phyloP scores from a whole-genome alignment of 2,329 filamentous ascomycete species.

The Shiraia sp. region DNA sequence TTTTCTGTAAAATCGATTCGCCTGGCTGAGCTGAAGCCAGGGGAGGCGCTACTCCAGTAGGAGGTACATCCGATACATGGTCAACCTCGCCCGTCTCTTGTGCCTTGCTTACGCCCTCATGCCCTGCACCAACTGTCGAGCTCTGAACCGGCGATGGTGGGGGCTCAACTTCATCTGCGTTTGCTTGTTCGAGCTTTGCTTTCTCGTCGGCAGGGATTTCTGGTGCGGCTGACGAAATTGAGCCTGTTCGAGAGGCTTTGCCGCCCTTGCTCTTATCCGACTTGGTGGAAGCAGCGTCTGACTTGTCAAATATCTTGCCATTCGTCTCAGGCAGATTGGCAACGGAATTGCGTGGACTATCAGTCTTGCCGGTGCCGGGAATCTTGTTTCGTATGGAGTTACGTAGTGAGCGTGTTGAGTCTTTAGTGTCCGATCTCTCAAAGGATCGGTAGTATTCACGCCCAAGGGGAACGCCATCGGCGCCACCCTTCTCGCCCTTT shows the following conservation, averaged over 20 bases:
- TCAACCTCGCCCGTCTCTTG: slow-evolving; percentile 90
- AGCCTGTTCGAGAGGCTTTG: slow-evolving; percentile 41
- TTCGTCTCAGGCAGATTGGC: slow-evolving; percentile 53
- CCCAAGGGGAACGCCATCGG: slow-evolving; percentile 66
- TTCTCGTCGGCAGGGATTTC: slow-evolving; percentile 43
- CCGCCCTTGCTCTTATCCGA: slow-evolving; percentile 64
- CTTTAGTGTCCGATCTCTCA: slow-evolving; percentile 88
- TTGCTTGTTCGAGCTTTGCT: slow-evolving; percentile 39
- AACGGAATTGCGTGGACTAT: slow-evolving; percentile 81
- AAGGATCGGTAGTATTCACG: slow-evolving; percentile 81
- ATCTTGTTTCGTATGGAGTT: slow-evolving; percentile 86
- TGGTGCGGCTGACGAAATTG: slow-evolving; percentile 47
- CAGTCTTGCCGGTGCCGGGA: slow-evolving; percentile 69
- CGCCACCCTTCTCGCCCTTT: slow-evolving; percentile 49
- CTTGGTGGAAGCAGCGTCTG: slow-evolving; percentile 74
- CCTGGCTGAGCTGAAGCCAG: slow-evolving; percentile 70
- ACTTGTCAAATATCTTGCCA: slow-evolving; percentile 64
- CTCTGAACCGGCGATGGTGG: slow-evolving; percentile 90
- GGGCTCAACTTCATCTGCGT: slow-evolving; percentile 45
- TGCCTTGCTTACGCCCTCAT: slow-evolving; percentile 78
- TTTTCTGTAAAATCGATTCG: slow-evolving; percentile 87
- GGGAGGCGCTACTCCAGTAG: slow-evolving; percentile 63
- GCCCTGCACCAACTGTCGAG: slow-evolving; percentile 70
- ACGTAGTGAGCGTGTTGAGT: slow-evolving; percentile 84
- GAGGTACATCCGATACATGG: slow-evolving; percentile 88